Base-by-base conservation (phyloP, 2,329 filamentous ascomycete genomes). In the Ceratocystiopsis minuta region DNA sequence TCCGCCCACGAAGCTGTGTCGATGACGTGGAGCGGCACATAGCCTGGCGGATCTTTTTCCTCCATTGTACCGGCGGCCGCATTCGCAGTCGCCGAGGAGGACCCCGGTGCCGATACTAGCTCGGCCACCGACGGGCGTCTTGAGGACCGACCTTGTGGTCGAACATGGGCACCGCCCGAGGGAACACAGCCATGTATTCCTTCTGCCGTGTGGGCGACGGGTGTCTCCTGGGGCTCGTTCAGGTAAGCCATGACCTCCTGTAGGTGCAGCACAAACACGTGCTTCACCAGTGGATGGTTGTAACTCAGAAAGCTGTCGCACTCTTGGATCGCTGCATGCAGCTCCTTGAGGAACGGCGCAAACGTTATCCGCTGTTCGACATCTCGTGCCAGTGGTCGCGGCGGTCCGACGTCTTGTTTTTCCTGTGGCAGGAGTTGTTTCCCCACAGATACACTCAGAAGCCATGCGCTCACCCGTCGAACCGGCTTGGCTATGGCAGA, bases 171-270 rank as follows among this genome's bases (percentile, higher is more conserved):
- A 20, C 20, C 4, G 20, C 20, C 20, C 7, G 20, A 20, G 20
- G 20, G 7, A 20, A 4, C 20, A 7, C 20, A 4, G 20, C 20
- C 20, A 4, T 20, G 20, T 4, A 20, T 20, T 20, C 4, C 20
- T 20, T 20, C 20, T 7, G 42, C 1, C 41, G 40, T 10, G 57
- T 41, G 55, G 9, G 53, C 47, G 14, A 35, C 46, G 13, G 51
- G 50, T 14, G 55, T 53, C 14, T 59, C 55, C 1, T 3, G 49
- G 45, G 2, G 57, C 51, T 46, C 31, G 40, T 70, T 70, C 43
- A 70, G 60, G n/a, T 67, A 56, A 9, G 53, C 53, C 2, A 70
- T 50, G 0, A 70, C 59, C 42, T 63, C 61, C 48, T 71, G 67
- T 16, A 70, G 54, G 41, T 71, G 67, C 34, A 62, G 60, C 5